Evolutionary conservation across 129 eudicot species (phyloP), one percentile per base, ranked within the genome.

Genomic region (Tagetes erecta): DNA sequence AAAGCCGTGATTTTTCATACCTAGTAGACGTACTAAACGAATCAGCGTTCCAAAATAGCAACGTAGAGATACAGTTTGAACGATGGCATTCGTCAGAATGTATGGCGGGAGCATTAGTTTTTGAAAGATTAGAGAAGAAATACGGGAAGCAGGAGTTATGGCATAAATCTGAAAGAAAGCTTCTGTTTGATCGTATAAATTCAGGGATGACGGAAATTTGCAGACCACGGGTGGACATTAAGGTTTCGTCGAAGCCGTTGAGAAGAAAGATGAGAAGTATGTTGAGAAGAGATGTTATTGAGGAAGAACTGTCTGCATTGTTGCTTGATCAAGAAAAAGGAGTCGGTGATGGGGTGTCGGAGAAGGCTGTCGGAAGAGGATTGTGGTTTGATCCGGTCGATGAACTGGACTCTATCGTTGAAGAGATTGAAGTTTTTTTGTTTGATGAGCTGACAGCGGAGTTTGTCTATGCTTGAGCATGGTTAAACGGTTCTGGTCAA

Each of bases 121-220:
- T 86, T 64, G 97, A 94, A 71, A 55, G 58, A 39, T 67, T 94
- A 57, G 99, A 94, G 87, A 85, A 86, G 82, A 91, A 86, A 78
- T 91, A 91, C 57, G 91, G 94, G 6, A 80, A 83, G 53, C 90
- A 83, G 14, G 80, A 77, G 46, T 76, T 72, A 42, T 90, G 96
- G 93, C 74, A 31, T n/a, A 88, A 70, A 66, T 35, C 85, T 0
- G 93, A 94, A 68, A 82, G 96, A 76, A 84, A 51, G 82, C 90
- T 94, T 58, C 76, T 94, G 10, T 94, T 94, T 84, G 99, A 94
- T 68, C 83, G 88, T 27, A 80, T 94, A 67, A 90, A 90, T 72
- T 70, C 64, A 20, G 89, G 91, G 30, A 75, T 94, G 73, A 50
- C 14, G 27, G 86, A 82, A 56, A 85, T 88, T 76, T 39, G 86